phyloP scores from a whole-genome alignment of 306 rosid species.

The Sechiopsis laciniata region DNA sequence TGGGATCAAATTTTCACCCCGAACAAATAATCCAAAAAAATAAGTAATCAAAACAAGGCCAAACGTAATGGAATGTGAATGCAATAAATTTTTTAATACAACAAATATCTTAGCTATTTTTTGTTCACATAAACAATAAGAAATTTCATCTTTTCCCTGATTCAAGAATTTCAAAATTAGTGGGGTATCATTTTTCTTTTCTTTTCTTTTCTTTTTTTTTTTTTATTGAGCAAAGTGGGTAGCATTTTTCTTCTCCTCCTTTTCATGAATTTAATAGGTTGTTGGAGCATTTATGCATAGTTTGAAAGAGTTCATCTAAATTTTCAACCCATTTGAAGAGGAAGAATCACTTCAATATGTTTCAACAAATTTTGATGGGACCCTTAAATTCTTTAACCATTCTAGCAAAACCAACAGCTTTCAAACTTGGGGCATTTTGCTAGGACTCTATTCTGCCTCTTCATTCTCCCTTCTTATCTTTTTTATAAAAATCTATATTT shows the following conservation, averaged over 20 bases:
- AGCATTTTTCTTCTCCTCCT: conserved; percentile 8
- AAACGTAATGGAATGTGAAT: background rate
- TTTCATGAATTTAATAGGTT: conserved; percentile 19
- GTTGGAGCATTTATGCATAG: conserved; percentile 15
- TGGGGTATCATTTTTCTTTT: too few relatives aligned
- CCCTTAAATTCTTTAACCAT: background rate
- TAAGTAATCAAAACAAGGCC: background rate
- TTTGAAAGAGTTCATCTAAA: background rate
- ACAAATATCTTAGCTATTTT: background rate
- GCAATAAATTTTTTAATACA: background rate
- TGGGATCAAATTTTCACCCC: too few relatives aligned
- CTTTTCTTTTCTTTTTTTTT: too few relatives aligned
- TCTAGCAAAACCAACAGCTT: background rate
- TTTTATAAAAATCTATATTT: background rate
- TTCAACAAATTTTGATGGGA: too few relatives aligned
- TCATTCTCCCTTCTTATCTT: conserved; percentile 10
- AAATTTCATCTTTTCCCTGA: too few relatives aligned
- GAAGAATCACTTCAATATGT: too few relatives aligned
- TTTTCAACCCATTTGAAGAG: background rate
- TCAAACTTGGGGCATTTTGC: background rate
- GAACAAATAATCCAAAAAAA: too few relatives aligned
- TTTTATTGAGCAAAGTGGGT: background rate
- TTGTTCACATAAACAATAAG: background rate
- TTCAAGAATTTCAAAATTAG: too few relatives aligned
- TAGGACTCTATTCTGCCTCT: background rate